Percentiles rank a stretch among this genome's conserved stretches.
Evolutionary conservation across 352 stramenopile genomes (phyloP).

Genomic region (Phytophthora meadii): DNA sequence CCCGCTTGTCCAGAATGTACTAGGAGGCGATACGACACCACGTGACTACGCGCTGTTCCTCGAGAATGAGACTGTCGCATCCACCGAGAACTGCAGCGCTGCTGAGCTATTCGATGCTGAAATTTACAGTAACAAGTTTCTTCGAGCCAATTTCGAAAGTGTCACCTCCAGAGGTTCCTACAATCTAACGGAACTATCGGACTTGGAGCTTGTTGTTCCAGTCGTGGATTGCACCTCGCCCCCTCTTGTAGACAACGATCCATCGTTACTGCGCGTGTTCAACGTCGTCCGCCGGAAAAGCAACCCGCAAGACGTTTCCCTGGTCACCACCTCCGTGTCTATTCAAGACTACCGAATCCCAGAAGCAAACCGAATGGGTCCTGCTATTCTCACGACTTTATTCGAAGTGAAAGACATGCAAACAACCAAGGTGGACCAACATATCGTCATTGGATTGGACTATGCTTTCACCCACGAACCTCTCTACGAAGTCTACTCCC

Average conservation of each 20-base stretch:
- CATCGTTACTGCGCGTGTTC: slow-evolving; percentile 38
- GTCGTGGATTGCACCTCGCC: slow-evolving; percentile 52
- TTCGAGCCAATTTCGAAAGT: slow-evolving; percentile 31
- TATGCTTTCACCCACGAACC: slow-evolving; percentile 43
- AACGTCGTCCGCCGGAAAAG: slow-evolving; percentile 47
- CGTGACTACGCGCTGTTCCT: slow-evolving; percentile 44
- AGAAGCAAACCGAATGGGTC: slow-evolving; percentile 33
- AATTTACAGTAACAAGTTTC: slow-evolving; percentile 47
- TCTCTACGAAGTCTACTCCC: slow-evolving; percentile 39
- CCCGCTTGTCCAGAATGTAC: slow-evolving; percentile 29
- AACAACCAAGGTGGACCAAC: slow-evolving; percentile 20
- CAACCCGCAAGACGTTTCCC: slow-evolving; percentile 26
- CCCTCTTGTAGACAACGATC: slow-evolving; percentile 34
- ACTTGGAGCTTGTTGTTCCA: slow-evolving; percentile 41
- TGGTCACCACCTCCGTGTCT: slow-evolving; percentile 40
- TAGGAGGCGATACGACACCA: slow-evolving; percentile 27
- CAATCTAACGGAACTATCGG: slow-evolving; percentile 41
- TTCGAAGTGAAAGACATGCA: slow-evolving; percentile 43
- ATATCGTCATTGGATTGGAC: slow-evolving; percentile 36
- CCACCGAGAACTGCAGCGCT: slow-evolving; percentile 24
- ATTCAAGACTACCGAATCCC: slow-evolving; percentile 51
- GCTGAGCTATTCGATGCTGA: slow-evolving; percentile 14
- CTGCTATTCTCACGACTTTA: slow-evolving; percentile 35
- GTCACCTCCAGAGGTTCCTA: slow-evolving; percentile 30
- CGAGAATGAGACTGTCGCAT: slow-evolving; percentile 27